These are phyloP conservation scores for Tetrastigma voinierianum DNA, from an alignment of 164 flowering plant species.

Conservation along the genomic window DNA sequence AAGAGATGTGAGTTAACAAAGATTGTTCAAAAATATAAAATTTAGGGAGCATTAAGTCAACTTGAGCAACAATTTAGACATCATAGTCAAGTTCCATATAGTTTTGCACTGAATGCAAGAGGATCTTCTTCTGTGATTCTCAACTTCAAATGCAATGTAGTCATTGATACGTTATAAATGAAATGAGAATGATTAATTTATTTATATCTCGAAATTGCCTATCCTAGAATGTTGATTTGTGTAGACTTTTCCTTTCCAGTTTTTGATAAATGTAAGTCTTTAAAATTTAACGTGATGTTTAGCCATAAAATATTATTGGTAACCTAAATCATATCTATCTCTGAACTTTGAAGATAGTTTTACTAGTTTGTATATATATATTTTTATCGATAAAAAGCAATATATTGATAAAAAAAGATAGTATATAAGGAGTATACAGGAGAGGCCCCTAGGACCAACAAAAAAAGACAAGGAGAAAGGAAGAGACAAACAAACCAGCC, in stretches of 20 bases:
- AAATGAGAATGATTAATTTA: no score
- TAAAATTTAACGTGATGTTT: background rate
- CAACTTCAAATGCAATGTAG: background rate
- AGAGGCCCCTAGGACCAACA: no score
- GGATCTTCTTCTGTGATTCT: background rate
- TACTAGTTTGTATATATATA: no score
- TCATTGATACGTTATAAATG: background rate
- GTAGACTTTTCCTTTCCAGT: background rate
- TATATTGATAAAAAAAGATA: no score
- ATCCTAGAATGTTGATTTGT: background rate
- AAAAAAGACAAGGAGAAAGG: no score
- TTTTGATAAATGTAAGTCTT: background rate
- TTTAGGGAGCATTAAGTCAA: background rate
- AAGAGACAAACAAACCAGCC: no score
- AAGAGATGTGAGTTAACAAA: background rate
- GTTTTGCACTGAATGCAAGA: background rate
- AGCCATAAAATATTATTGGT: background rate
- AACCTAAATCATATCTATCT: no score
- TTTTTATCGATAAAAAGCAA: no score
- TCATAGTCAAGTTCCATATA: background rate
- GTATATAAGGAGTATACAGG: no score
- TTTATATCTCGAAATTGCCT: background rate
- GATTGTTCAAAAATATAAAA: background rate
- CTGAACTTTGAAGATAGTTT: no score
- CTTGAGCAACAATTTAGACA: background rate